Base-by-base conservation (phyloP, 2,329 filamentous ascomycete genomes). In the Tolypocladium pustulatum region DNA sequence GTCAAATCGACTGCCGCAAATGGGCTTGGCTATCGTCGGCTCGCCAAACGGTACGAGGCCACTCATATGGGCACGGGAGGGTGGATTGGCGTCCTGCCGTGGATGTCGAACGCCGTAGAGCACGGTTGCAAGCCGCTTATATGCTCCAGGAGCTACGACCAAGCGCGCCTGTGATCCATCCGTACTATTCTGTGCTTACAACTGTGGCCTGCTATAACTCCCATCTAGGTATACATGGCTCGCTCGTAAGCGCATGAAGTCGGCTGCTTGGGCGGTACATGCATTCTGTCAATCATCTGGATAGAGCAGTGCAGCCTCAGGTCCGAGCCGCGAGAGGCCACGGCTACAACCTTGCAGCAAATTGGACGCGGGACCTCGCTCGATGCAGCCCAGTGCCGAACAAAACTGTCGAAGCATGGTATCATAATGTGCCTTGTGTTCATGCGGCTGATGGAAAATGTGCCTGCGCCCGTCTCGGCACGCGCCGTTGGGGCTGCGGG, bases 401-500 rank as follows among this genome's bases (percentile, higher is more conserved):
- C 32, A 0, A 6, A 5, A 20, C 3, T 0, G 25, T 20, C 22
- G 0, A 12, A 20, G 7, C 5, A 32, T n/a, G 49, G 10, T 12
- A 22, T 46, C n/a, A 30, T 6, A 52, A 52, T 52, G 20, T 22
- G 54, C 55, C 55, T 34, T 27, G 43, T 9, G 43, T 22, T 38
- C 6, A 22, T 43, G 36, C 36, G 56, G 34, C 27, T 37, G 34
- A 36, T 30, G 25, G 32, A 34, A n/a, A 32, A 34, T 27, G 43
- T 36, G 56, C 41, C 43, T 57, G 56, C n/a, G 30, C 34, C 54
- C 54, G 37, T 59, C 53, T 60, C 58, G 46, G 60, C 53, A 59
- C 59, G 59, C 59, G 54, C 59, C 57, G 55, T 55, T 52, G 43
- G 52, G 49, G 43, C 46, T 59, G 55, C 32, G 27, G 27, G 41